Base-by-base conservation (phyloP, 1,284 basidiomycete genomes). In the Schizophyllum amplum region DNA sequence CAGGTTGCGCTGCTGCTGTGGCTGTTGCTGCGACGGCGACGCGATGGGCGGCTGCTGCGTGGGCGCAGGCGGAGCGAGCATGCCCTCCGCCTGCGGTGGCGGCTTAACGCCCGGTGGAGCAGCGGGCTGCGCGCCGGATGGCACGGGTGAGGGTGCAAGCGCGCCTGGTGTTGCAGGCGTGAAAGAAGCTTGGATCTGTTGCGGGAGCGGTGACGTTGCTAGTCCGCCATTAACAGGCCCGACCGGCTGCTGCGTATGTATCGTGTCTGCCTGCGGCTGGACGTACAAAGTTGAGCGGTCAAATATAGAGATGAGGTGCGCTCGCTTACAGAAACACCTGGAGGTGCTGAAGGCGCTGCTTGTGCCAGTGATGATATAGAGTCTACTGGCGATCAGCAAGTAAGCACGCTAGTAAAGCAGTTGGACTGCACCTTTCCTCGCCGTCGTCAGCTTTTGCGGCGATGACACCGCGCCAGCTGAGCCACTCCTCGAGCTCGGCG, bases 91-190 rank as follows among this genome's bases (percentile, higher is more conserved):
- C 60, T 69, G 73, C 13, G 74, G 72, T 4, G 77, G 33, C 33
- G 33, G 33, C 64, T 85, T 86, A 60, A 88, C 83, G 15, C 87
- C 87, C 42, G 87, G 85, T 57, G 87, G 86, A 68, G 82, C 33
- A 9, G 17, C 4, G 17, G 33, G 33, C 7, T 42, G 33, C 33
- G 33, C 33, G 33, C 33, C 33, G 33, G 17, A 13, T 17, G 86
- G 57, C 83, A 80, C 1, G 77, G 80, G 55, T 71, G 66, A 21
- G 25, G 53, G 13, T 13, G 64, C 57, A 76, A 75, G 47, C 62
- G 62, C n/a, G 61, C 60, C 60, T 53, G 66, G 64, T 42, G 58
- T 63, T 64, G 65, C 13, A 62, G 66, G 57, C 62, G 64, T 54
- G 33, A 42, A 9, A 17, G 33, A 42, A 17, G 33, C 33, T 17